A percentile compares a stretch with the other conserved stretches of the same genome.
Conservation (phyloP, 2,329 filamentous ascomycete species). For the Xylaria sp. region DNA sequence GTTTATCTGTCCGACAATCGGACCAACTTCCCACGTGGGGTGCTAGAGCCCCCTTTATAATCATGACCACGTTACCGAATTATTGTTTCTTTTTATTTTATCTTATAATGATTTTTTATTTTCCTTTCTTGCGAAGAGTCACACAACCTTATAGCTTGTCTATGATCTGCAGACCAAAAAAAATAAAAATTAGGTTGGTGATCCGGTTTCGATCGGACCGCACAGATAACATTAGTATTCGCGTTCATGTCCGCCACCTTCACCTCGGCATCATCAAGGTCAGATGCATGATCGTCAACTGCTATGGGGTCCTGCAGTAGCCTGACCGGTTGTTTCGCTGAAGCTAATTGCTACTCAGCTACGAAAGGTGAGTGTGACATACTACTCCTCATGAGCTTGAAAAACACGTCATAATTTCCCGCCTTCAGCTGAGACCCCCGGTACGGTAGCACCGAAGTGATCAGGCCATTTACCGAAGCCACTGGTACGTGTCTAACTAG, state of each 20-base stretch:
- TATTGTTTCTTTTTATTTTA: not conserved
- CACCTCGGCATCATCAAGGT: not conserved
- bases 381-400: not conserved
- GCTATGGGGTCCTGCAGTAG: not conserved
- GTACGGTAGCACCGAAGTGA: not conserved
- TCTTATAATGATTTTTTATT: not conserved
- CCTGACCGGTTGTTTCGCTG: not conserved
- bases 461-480: not conserved
- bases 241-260: not conserved
- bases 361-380: not conserved
- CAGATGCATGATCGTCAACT: not conserved
- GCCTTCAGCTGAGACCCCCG: not conserved
- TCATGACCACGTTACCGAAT: not conserved
- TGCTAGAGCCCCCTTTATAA: not conserved
- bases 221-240: not conserved
- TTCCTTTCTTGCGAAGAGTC: constrained; percentile 3
- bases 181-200: not conserved
- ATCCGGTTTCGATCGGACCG: not conserved
- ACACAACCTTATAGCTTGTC: constrained; percentile 6
- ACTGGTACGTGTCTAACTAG: not conserved
- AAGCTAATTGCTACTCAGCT: not conserved
- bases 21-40: constrained; percentile 12
- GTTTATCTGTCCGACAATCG: constrained; percentile 14
- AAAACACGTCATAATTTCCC: not conserved
- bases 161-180: not conserved